A percentile compares a stretch with the other conserved stretches of the same genome.
Evolutionary conservation across 1,139 yeast genomes (phyloP).

Genomic region (Candida sanyaensis): DNA sequence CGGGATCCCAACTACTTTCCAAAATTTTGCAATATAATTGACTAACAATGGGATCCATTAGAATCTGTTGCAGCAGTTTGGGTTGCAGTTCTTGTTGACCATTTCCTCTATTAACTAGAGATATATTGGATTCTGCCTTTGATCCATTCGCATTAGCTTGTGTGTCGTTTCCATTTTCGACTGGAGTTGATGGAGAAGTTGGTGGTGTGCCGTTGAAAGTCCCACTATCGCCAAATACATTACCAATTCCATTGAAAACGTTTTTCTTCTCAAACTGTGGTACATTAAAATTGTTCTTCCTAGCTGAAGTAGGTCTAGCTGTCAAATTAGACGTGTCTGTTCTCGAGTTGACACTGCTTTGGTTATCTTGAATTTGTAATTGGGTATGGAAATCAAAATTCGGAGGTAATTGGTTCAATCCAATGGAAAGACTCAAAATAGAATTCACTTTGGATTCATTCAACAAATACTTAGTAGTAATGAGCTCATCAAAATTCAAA

Average conservation of each 20-base stretch:
- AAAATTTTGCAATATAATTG: slow-evolving; percentile 61
- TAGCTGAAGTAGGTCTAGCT: slow-evolving; percentile 5
- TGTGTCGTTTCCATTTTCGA: neutral
- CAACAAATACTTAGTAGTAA: slow-evolving; percentile 63
- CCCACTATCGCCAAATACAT: slow-evolving; percentile 25
- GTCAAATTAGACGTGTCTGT: slow-evolving; percentile 4
- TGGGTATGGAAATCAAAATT: slow-evolving; percentile 45
- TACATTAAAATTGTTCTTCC: slow-evolving; percentile 23
- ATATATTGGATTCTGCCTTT: neutral
- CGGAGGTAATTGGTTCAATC: slow-evolving; percentile 43
- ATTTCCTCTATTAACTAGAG: neutral
- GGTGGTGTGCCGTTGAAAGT: neutral
- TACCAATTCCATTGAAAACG: slow-evolving; percentile 43
- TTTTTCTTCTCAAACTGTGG: slow-evolving; percentile 42
- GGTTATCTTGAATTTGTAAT: slow-evolving; percentile 34
- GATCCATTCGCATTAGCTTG: neutral
- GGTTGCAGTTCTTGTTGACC: neutral
- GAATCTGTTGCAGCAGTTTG: slow-evolving; percentile 15
- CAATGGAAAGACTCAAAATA: slow-evolving; percentile 53
- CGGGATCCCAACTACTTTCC: slow-evolving; percentile 77
- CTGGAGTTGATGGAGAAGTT: slow-evolving; percentile 1
- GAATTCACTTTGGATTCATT: slow-evolving; percentile 83
- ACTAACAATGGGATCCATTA: slow-evolving; percentile 54
- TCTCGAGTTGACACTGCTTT: slow-evolving; percentile 10
- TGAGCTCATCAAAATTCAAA: slow-evolving; percentile 54